Base-by-base conservation (phyloP, 2,329 filamentous ascomycete genomes). In the Hypoxylon sp. region DNA sequence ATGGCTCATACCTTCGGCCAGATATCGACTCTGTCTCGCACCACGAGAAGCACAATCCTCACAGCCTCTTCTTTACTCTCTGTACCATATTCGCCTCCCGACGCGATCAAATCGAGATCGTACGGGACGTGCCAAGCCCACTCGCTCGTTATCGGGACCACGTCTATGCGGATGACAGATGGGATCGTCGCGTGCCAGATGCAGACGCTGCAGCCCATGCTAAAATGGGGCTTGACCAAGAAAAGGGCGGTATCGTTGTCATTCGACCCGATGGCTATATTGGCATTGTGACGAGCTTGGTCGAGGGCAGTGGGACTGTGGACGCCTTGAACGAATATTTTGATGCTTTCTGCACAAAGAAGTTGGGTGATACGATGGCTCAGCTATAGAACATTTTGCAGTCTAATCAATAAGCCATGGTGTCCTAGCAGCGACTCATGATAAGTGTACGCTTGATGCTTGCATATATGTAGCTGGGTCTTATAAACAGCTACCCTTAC, bases 191-290 rank as follows among this genome's bases (percentile, higher is more conserved):
- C 5, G 90, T 93, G 0, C 89, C 91, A 0, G 83, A 90, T 19
- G 90, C 92, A 1, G 85, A 84, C 72, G 93, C 91, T 4, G 85
- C 92, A 2, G 93, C 93, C 4, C 94, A 98, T 79, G 90, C 90
- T 45, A 97, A 97, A 85, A 91, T 97, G 85, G 94, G 94, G 0
- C 79, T 97, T 25, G 87, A 91, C 70, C 83, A 91, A 75, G 88
- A 92, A 67, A 86, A 83, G 67, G 93, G 93, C 10, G 93, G 91
- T 62, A 87, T 97, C 1, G 90, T 97, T 1, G 91, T 97, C 9
- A 92, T 97, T 6, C 83, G 94, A 48, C 94, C 94, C 0, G 94
- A 97, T 78, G 93, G 93, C 6, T 96, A 97, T 78, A 91, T 97
- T 28, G 93, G 91, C 21, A 86, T 93, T 67, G 91, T 94, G 3